phyloP scores from a whole-genome alignment of 1,284 basidiomycete species.

The Melampsora americana region DNA sequence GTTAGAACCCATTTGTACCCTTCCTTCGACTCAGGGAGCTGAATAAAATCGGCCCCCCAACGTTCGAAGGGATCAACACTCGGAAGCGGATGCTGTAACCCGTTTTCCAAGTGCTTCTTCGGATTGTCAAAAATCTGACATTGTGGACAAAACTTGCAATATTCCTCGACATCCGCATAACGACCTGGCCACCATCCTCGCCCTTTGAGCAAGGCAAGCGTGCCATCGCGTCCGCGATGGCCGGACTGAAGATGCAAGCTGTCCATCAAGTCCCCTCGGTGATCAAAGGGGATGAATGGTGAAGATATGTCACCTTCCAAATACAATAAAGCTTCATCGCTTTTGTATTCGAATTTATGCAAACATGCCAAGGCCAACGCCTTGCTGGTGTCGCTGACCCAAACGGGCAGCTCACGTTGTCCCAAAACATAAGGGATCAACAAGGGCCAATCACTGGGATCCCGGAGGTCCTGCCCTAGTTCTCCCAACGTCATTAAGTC shows the following conservation, averaged over 20 bases:
- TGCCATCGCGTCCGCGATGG: too few species aligned
- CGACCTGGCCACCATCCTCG: slow-evolving; percentile 4
- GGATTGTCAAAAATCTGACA: slow-evolving; percentile 13
- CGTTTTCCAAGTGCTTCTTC: background rate
- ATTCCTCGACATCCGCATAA: slow-evolving; percentile 1
- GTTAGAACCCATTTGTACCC: background rate
- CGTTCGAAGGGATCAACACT: slow-evolving; percentile 1
- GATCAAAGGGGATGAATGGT: background rate
- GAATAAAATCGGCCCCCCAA: background rate
- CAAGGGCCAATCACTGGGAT: too few species aligned
- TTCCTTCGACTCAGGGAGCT: background rate
- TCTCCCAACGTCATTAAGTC: background rate
- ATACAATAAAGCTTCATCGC: background rate
- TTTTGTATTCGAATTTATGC: background rate
- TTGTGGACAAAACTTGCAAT: background rate
- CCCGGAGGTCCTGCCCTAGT: background rate
- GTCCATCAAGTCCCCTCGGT: background rate
- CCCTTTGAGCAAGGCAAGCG: background rate
- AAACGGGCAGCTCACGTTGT: too few species aligned
- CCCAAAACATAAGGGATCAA: too few species aligned
- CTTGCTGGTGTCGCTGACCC: background rate
- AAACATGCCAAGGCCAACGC: background rate
- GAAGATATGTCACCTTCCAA: slow-evolving; percentile 43
- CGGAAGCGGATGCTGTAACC: background rate
- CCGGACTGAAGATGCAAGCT: background rate